Conservation (phyloP, 331 rosid species). For the Spiraea crenata region DNA sequence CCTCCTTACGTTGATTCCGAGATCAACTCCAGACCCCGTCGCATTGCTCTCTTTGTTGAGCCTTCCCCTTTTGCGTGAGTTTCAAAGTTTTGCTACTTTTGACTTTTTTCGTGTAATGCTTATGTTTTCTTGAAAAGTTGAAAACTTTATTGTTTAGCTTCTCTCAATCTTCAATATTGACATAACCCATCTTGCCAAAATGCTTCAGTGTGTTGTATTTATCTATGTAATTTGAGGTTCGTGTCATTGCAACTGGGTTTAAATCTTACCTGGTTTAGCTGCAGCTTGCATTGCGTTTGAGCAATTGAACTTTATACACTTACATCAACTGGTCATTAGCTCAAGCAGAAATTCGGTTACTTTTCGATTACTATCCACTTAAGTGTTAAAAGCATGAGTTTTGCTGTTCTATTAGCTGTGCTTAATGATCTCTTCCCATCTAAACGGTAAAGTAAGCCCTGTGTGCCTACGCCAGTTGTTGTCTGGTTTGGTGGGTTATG, state of each 20-base stretch:
- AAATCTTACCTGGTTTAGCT: slow-evolving; percentile 1
- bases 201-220: not conserved
- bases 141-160: slow-evolving; percentile 11
- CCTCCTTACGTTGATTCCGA: slow-evolving; percentile 58
- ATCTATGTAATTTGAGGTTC: not conserved
- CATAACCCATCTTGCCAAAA: slow-evolving; percentile 2
- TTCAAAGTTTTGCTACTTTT: not conserved
- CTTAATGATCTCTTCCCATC: not conserved
- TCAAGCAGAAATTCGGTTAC: not conserved
- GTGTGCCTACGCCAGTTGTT: slow-evolving; percentile 2
- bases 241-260: not conserved
- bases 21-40: slow-evolving; percentile 63
- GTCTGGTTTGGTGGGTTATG: not conserved
- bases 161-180: not conserved
- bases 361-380: not conserved
- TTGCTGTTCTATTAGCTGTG: not conserved
- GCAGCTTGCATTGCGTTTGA: slow-evolving; percentile 11
- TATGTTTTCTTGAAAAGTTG: not conserved
- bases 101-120: not conserved
- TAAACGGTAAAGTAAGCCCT: not conserved
- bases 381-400: not conserved
- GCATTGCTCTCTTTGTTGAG: slow-evolving; percentile 95
- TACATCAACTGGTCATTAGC: not conserved
- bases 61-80: slow-evolving; percentile 99
- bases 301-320: not conserved